These are phyloP conservation scores for Suhomyces sp. DNA, from an alignment of 805 yeast genomes.

Conservation along the genomic window DNA sequence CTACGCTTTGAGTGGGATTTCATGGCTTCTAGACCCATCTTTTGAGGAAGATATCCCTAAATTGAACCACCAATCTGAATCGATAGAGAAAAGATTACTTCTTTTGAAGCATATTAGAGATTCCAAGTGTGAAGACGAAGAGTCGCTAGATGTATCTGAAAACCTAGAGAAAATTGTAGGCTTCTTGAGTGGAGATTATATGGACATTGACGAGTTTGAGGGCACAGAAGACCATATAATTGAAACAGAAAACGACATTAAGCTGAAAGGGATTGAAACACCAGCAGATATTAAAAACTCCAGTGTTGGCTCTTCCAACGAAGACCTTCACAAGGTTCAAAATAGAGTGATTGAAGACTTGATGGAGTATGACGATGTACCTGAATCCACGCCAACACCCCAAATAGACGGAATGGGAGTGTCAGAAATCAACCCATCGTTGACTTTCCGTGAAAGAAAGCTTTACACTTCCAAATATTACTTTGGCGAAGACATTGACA, in stretches of 20 bases:
- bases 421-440: slow-evolving; percentile 52
- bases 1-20: slow-evolving; percentile 63
- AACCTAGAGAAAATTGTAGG: slow-evolving; percentile 33
- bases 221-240: neutral
- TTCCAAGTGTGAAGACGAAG: slow-evolving; percentile 23
- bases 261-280: neutral
- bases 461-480: slow-evolving; percentile 63
- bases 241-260: neutral
- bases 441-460: slow-evolving; percentile 58
- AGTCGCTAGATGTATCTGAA: slow-evolving; percentile 28
- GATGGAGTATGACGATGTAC: slow-evolving; percentile 12
- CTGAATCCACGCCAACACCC: slow-evolving; percentile 25
- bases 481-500: slow-evolving; percentile 55
- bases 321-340: neutral
- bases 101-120: slow-evolving; percentile 32
- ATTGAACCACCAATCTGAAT: slow-evolving; percentile 27
- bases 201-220: slow-evolving; percentile 5
- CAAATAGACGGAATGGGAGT: slow-evolving; percentile 40
- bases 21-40: slow-evolving; percentile 72
- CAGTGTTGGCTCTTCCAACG: neutral
- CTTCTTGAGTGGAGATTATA: slow-evolving; percentile 15
- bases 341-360: neutral
- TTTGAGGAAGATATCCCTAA: slow-evolving; percentile 48
- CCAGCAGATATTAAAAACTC: neutral
- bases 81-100: slow-evolving; percentile 35